Conservation (phyloP, 148 eudicot species). For the Nepenthes mirabilis region DNA sequence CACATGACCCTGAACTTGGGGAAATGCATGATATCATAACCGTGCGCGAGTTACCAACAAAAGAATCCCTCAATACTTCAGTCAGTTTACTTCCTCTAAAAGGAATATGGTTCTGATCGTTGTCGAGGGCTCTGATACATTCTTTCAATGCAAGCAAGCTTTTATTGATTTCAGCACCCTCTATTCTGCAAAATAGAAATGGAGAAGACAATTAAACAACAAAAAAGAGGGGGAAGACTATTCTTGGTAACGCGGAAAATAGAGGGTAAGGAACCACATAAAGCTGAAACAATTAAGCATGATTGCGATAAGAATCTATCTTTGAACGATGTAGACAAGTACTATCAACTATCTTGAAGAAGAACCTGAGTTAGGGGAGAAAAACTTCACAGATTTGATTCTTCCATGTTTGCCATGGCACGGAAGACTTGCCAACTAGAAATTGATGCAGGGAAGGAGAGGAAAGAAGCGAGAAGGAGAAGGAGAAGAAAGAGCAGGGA, state of each 20-base stretch:
- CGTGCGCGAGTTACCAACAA: slow-evolving; percentile 92
- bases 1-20: slow-evolving; percentile 90
- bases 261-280: too few relatives aligned
- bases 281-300: too few relatives aligned
- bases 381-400: too few relatives aligned
- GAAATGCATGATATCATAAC: slow-evolving; percentile 99
- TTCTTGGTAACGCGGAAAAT: not conserved
- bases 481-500: too few relatives aligned
- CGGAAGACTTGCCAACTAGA: too few relatives aligned
- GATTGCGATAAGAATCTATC: too few relatives aligned
- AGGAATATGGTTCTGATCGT: slow-evolving; percentile 94
- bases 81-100: slow-evolving; percentile 98
- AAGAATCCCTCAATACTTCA: slow-evolving; percentile 97
- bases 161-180: slow-evolving; percentile 99
- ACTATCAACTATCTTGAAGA: too few relatives aligned
- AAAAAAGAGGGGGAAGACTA: not conserved
- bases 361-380: too few relatives aligned
- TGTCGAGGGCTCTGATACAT: slow-evolving; percentile 98
- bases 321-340: too few relatives aligned
- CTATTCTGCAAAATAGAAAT: slow-evolving; percentile 38
- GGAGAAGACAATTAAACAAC: not conserved
- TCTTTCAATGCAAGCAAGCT: slow-evolving; percentile 97
- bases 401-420: too few relatives aligned
- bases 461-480: too few relatives aligned
- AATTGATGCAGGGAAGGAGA: too few relatives aligned